Evolutionary conservation across 305 asterid species (phyloP).

Genomic region (Fraxinus greggii): DNA sequence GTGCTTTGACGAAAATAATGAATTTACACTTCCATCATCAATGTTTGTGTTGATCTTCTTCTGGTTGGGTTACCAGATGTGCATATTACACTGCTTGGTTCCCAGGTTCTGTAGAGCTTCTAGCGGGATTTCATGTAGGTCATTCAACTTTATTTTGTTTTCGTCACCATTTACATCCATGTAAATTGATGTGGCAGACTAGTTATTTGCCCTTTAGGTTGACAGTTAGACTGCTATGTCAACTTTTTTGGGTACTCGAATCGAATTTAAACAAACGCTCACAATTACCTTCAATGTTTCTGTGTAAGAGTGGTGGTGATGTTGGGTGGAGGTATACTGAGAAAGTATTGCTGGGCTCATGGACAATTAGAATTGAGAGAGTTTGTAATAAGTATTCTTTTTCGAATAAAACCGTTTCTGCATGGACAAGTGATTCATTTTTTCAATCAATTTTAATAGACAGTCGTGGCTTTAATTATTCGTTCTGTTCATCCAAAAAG

Average conservation of each 20-base stretch:
- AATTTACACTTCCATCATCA: background rate
- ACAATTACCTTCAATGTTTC: background rate
- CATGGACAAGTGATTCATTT: background rate
- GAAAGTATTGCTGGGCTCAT: background rate
- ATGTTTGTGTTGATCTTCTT: background rate
- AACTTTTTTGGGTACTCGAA: background rate
- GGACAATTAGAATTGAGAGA: background rate
- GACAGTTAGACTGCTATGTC: background rate
- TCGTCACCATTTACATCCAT: background rate
- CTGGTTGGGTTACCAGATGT: background rate
- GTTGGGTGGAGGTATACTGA: background rate
- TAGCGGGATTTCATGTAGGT: background rate
- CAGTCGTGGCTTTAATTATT: background rate
- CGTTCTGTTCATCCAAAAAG: background rate
- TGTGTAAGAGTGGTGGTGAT: background rate
- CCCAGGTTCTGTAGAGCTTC: background rate
- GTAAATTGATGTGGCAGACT: background rate
- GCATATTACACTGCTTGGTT: background rate
- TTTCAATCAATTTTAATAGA: background rate
- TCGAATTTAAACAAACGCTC: background rate
- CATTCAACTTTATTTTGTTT: background rate
- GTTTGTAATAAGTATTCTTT: background rate
- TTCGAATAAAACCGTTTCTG: background rate
- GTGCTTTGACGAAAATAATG: slow-evolving; percentile 33
- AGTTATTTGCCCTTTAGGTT: background rate